Conservation (phyloP, 108 stramenopile species). For the Pseudonitzschia delicatissima region DNA sequence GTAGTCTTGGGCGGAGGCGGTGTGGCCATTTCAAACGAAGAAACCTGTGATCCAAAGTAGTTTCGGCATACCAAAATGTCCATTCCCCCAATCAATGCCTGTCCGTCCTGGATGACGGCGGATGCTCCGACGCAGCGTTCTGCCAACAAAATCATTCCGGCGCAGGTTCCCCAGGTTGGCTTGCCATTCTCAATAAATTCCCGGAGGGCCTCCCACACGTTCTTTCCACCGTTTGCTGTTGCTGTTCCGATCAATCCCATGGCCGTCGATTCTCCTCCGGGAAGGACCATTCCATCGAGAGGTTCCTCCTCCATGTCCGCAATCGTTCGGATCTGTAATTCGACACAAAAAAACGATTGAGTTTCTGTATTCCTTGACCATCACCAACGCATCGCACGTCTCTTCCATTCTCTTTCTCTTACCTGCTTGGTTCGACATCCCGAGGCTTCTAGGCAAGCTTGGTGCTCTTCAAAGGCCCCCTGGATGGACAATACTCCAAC, state of each 20-base stretch:
- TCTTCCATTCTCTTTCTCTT: background rate
- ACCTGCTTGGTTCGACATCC: conserved; percentile 58
- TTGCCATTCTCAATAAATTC: conserved; percentile 63
- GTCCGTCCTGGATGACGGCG: conserved; percentile 91
- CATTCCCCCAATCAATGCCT: conserved; percentile 93
- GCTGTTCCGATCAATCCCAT: conserved; percentile 90
- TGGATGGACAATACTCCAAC: conserved; percentile 93
- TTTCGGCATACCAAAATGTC: conserved; percentile 95
- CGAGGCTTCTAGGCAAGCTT: conserved; percentile 64
- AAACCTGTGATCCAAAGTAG: conserved; percentile 97
- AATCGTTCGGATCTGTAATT: conserved; percentile 88
- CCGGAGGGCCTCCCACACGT: conserved; percentile 72
- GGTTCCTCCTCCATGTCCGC: conserved; percentile 54
- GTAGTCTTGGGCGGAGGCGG: conserved; percentile 51
- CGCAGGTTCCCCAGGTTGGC: conserved; percentile 98
- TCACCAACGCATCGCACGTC: too few relatives aligned
- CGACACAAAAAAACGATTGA: too few relatives aligned
- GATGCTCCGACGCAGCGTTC: conserved; percentile 86
- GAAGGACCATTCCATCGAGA: conserved; percentile 93
- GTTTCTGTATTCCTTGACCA: too few relatives aligned
- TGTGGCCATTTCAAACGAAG: conserved; percentile 89
- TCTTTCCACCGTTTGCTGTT: conserved; percentile 29
- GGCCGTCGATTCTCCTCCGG: conserved; percentile 98
- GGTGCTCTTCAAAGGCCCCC: conserved; percentile 96
- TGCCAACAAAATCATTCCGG: conserved; percentile 97